phyloP scores from a whole-genome alignment of 2,329 filamentous ascomycete species.

The Fusarium haematococcum region DNA sequence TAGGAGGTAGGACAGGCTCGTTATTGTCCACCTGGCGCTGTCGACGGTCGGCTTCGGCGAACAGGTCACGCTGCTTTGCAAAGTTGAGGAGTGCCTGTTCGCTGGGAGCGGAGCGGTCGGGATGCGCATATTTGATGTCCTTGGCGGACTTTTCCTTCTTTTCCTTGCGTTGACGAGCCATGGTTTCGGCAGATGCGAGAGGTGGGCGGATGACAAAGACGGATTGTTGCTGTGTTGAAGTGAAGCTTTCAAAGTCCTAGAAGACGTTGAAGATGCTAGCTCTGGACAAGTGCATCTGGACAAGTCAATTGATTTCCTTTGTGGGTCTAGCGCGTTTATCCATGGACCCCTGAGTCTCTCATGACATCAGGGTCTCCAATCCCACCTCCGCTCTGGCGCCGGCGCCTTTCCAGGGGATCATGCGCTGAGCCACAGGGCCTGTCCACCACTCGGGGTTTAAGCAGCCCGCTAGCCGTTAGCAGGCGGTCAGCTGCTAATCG shows the following conservation, averaged over 20 bases:
- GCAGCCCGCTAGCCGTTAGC: not conserved
- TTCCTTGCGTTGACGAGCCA: constrained; percentile 64
- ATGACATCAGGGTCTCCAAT: constrained; percentile 4
- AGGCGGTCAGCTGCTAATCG: constrained; percentile 29
- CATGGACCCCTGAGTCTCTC: constrained; percentile 17
- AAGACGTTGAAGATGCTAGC: not conserved
- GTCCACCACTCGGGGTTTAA: not conserved
- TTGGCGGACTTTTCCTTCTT: constrained; percentile 60
- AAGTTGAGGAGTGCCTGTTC: constrained; percentile 79
- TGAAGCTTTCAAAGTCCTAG: constrained; percentile 12
- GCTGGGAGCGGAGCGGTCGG: constrained; percentile 71
- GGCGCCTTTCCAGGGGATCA: not conserved
- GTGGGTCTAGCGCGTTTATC: constrained; percentile 16
- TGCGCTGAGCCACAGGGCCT: not conserved
- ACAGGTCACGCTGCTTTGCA: constrained; percentile 72
- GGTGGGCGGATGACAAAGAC: not conserved
- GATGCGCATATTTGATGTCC: constrained; percentile 73
- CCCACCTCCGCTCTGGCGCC: not conserved
- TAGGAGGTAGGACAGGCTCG: constrained; percentile 55
- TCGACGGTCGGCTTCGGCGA: constrained; percentile 60
- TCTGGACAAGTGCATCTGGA: constrained; percentile 6
- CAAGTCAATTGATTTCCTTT: constrained; percentile 29
- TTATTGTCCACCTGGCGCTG: constrained; percentile 51
- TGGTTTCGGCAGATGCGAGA: constrained; percentile 37
- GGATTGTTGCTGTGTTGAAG: constrained; percentile 5